Evolutionary conservation across 805 yeast species (phyloP), one percentile per base, ranked within the genome.

Genomic region (Blastobotrys mokoenaii): DNA sequence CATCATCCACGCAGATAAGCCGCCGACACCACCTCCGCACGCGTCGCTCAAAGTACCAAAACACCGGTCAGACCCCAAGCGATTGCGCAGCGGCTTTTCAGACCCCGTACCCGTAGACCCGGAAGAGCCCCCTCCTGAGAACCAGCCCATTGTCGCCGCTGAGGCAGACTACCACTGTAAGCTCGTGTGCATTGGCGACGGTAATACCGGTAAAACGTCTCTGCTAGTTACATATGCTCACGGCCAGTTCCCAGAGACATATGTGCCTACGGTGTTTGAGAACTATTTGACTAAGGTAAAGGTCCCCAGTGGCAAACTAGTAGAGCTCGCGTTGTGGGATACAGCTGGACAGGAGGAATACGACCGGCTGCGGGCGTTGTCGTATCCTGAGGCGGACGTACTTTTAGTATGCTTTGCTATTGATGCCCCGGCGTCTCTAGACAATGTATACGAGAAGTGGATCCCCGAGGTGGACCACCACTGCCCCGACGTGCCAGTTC

Each of bases 301-400:
- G 32, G 67, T 74, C 0, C 73, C 74, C 4, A 66, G 68, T 31
- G 71, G 71, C 22, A 74, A 77, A 55, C 52, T 63, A n/a, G 70
- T 82, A 16, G 88, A 82, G 57, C 63, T 86, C 52, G 84, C 86
- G 0, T 63, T 85, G 27, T 85, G 94, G 94, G 96, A 86, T 60
- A 84, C 95, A 0, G 95, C 95, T 0, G 93, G 95, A 2, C 93
- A 84, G 64, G 94, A 85, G 63, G 93, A 84, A 61, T 84, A 83
- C 58, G 89, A 82, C 59, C 68, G 95, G 44, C 66, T 85, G 46
- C 69, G 96, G 49, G 93, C 94, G 1, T 67, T 87, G 40, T 73
- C 83, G 37, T 86, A 86, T 58, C 82, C 89, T 4, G 94, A 84
- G 53, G 84, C 82, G 2, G 84, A 86, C 60, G 66, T 87, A 1